These are phyloP conservation scores for Epichloe brachyelytri DNA, from an alignment of 2,329 filamentous ascomycete species.

Conservation along the genomic window DNA sequence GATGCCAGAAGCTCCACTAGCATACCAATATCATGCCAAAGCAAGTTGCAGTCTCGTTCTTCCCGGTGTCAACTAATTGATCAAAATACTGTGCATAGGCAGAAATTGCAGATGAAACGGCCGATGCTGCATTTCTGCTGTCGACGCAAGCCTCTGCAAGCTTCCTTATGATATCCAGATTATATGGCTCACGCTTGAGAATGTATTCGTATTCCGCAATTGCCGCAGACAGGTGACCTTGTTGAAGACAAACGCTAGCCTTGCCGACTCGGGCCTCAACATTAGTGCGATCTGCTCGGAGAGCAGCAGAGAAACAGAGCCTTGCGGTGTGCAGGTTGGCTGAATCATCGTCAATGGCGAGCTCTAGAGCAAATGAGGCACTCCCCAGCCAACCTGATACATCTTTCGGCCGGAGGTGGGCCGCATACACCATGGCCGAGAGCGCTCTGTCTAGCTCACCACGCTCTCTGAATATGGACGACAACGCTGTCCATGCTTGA, in stretches of 20 bases:
- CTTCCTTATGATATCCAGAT: constrained; percentile 41
- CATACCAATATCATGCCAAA: constrained; percentile 76
- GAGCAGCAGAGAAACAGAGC: constrained; percentile 45
- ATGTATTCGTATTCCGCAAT: constrained; percentile 44
- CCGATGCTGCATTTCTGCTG: constrained; percentile 29
- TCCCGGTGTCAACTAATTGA: constrained; percentile 23
- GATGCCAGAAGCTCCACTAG: constrained; percentile 71
- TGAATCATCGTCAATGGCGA: constrained; percentile 32
- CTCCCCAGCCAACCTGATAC: constrained; percentile 45
- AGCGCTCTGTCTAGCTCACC: constrained; percentile 44
- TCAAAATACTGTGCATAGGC: constrained; percentile 37
- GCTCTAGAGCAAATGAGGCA: constrained; percentile 42
- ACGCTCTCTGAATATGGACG: constrained; percentile 47
- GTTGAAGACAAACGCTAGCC: constrained; percentile 43
- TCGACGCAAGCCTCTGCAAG: constrained; percentile 45
- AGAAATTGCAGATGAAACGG: constrained; percentile 27
- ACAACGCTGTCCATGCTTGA: constrained; percentile 50
- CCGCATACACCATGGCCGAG: constrained; percentile 47
- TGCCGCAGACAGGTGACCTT: constrained; percentile 39
- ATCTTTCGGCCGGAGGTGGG: constrained; percentile 49
- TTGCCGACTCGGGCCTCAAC: constrained; percentile 46
- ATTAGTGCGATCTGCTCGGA: constrained; percentile 44
- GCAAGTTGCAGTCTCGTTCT: constrained; percentile 25
- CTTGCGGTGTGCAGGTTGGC: constrained; percentile 40
- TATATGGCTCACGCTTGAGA: constrained; percentile 36